phyloP scores from a whole-genome alignment of 1,139 yeast genomes.

The Suhomyces taliae region DNA sequence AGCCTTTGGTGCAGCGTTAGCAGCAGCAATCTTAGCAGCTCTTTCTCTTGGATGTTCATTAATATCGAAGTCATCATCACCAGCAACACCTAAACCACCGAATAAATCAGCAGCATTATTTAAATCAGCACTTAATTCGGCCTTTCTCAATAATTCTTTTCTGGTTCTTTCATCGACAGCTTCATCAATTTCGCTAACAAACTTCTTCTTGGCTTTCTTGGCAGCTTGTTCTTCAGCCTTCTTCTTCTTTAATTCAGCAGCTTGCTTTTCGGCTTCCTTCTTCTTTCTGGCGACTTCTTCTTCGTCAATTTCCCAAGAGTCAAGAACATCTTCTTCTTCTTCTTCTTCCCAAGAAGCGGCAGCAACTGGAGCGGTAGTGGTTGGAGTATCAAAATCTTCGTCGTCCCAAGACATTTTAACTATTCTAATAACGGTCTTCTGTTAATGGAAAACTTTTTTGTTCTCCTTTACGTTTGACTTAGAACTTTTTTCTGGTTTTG shows the following conservation, averaged over 20 bases:
- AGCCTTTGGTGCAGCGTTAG: conserved; percentile 39
- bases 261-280: conserved; percentile 40
- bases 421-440: conserved; percentile 1
- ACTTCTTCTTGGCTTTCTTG: conserved; percentile 24
- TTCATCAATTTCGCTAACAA: conserved; percentile 51
- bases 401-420: conserved; percentile 65
- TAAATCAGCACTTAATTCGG: conserved; percentile 82
- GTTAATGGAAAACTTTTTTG: conserved; percentile 7
- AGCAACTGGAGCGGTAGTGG: conserved; percentile 34
- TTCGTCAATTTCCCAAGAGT: conserved; percentile 82
- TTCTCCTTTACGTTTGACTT: conserved; percentile 1
- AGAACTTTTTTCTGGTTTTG: conserved; percentile 1
- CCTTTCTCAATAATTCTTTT: conserved; percentile 70
- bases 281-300: conserved; percentile 58
- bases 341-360: conserved; percentile 81
- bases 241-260: conserved; percentile 43
- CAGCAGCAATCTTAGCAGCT: conserved; percentile 50
- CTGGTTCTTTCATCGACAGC: conserved; percentile 63
- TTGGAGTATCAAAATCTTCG: conserved; percentile 82
- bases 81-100: conserved; percentile 76
- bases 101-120: conserved; percentile 91
- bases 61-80: conserved; percentile 43
- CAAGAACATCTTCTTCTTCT: conserved; percentile 68
- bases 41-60: conserved; percentile 68
- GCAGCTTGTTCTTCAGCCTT: conserved; percentile 36